Percentiles rank a stretch among this genome's conserved stretches.
Evolutionary conservation across 352 stramenopile species (phyloP).

Genomic region (Plasmopara muralis): DNA sequence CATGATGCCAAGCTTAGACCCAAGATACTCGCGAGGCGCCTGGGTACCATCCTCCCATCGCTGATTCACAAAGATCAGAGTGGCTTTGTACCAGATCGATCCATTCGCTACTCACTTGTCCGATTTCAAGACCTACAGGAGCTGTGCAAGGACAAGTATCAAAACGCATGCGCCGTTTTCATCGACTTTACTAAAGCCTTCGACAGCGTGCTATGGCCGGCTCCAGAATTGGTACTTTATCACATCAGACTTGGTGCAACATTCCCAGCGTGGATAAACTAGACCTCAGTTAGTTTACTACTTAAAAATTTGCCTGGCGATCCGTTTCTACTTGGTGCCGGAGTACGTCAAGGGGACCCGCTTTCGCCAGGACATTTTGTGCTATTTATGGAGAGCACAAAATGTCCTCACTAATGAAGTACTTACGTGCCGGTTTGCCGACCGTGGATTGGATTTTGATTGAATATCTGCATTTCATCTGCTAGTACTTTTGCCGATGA

Average conservation of each 20-base stretch:
- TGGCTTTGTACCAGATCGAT: slow-evolving; percentile 6
- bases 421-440: slow-evolving; percentile 2
- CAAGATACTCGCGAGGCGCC: slow-evolving; percentile 2
- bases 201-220: not conserved
- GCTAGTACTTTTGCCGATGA: slow-evolving; percentile 9
- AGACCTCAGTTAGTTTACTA: slow-evolving; percentile 9
- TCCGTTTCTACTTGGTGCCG: slow-evolving; percentile 7
- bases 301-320: slow-evolving; percentile 6
- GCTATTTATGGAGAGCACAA: slow-evolving; percentile 8
- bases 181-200: slow-evolving; percentile 12
- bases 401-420: slow-evolving; percentile 13
- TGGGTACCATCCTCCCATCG: not conserved
- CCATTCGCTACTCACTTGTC: slow-evolving; percentile 3
- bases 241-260: slow-evolving; percentile 14
- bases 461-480: not conserved
- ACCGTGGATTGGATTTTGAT: not conserved
- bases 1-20: slow-evolving; percentile 8
- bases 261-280: slow-evolving; percentile 8
- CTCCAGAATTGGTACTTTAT: slow-evolving; percentile 6
- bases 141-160: not conserved
- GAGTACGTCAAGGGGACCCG: slow-evolving; percentile 14
- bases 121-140: slow-evolving; percentile 6
- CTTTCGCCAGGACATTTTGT: slow-evolving; percentile 17
- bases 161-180: slow-evolving; percentile 1
- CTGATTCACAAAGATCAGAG: slow-evolving; percentile 10